These are phyloP conservation scores for Viridothelium virens DNA, from an alignment of 495 filamentous ascomycete species.

Conservation along the genomic window DNA sequence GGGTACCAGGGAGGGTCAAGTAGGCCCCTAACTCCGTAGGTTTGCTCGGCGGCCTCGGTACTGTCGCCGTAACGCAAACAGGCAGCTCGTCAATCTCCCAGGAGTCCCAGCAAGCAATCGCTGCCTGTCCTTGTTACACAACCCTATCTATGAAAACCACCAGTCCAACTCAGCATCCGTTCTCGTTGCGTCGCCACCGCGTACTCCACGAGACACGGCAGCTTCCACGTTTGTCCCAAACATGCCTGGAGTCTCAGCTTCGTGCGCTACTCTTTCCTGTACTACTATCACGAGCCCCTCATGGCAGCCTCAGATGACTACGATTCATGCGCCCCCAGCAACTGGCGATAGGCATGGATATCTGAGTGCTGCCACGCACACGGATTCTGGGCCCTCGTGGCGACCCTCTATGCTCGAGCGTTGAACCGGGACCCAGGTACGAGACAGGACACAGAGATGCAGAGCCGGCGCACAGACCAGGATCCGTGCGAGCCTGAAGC, in stretches of 20 bases:
- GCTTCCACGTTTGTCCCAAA: neutral
- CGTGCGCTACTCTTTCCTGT: neutral
- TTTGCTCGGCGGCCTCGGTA: conserved; percentile 8
- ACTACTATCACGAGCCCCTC: conserved; percentile 1
- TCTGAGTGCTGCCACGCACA: neutral
- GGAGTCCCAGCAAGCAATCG: no score
- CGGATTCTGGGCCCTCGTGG: neutral
- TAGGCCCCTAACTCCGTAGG: neutral
- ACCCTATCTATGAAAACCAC: conserved; percentile 9
- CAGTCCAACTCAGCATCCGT: neutral
- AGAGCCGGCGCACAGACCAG: neutral
- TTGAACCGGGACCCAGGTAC: neutral
- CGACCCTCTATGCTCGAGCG: neutral
- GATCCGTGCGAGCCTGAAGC: neutral
- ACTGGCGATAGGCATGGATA: neutral
- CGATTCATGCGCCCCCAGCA: no score
- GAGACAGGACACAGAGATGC: neutral
- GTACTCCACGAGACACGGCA: neutral
- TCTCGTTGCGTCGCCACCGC: conserved; percentile 4
- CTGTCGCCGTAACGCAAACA: conserved; percentile 9
- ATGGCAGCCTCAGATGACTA: no score
- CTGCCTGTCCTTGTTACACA: neutral
- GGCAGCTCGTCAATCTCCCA: neutral
- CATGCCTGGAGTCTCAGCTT: neutral
- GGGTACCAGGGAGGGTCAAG: no score